Evolutionary conservation across 345 rosid species (phyloP).

Genomic region (Euphorbia peplus): DNA sequence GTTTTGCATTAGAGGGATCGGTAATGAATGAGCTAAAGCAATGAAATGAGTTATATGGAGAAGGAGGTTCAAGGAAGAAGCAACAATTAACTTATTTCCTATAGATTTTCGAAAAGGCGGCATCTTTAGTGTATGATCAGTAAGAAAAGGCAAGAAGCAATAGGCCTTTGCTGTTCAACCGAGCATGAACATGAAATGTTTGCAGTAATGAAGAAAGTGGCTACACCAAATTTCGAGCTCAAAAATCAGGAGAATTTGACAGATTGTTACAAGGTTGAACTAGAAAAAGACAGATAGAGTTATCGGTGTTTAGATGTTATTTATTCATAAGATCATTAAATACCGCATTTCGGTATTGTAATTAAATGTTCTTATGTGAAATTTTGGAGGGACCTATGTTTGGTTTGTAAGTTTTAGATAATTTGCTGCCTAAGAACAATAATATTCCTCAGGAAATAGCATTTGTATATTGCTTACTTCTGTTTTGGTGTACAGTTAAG

Average conservation of each 20-base stretch:
- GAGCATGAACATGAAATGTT: background rate
- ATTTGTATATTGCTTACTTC: conserved; percentile 20
- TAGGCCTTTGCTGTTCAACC: conserved; percentile 5
- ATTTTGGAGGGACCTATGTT: conserved; percentile 11
- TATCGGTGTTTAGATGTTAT: background rate
- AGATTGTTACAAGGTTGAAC: background rate
- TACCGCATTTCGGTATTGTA: conserved; percentile 11
- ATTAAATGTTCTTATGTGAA: conserved; percentile 1
- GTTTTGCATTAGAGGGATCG: conserved; percentile 81
- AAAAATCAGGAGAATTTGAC: background rate
- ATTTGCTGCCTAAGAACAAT: background rate
- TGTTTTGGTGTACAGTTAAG: conserved; percentile 4
- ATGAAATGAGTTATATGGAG: conserved; percentile 88
- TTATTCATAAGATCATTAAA: conserved; percentile 4
- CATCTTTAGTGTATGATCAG: conserved; percentile 3
- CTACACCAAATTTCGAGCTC: background rate
- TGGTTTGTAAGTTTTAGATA: conserved; percentile 9
- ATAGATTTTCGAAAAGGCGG: conserved; percentile 29
- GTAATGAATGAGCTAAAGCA: conserved; percentile 76
- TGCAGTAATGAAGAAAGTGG: background rate
- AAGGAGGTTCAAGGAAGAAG: conserved; percentile 93
- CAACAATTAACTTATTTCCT: conserved; percentile 83
- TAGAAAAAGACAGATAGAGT: conserved; percentile 1
- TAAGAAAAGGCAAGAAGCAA: background rate
- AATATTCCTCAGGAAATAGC: conserved; percentile 1